Evolutionary conservation across 2,329 filamentous ascomycete species (phyloP).

Genomic region (Emericellopsis atlantica): DNA sequence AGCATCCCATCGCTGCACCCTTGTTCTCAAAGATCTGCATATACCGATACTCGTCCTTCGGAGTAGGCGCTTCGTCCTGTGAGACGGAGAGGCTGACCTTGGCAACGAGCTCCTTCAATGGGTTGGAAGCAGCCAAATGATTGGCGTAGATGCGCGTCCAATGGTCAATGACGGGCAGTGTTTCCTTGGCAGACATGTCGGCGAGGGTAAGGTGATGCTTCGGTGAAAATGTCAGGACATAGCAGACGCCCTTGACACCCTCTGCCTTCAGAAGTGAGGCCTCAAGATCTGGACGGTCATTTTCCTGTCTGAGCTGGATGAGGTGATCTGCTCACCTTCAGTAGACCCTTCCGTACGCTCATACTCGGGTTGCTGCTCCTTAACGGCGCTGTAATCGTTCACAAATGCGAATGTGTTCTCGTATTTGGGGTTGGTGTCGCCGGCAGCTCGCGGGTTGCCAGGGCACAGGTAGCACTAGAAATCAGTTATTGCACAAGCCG

Average conservation of each 20-base stretch:
- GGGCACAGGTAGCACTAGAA: constrained; percentile 84
- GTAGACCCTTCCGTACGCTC: constrained; percentile 14
- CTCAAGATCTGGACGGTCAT: constrained; percentile 45
- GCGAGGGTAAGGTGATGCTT: constrained; percentile 86
- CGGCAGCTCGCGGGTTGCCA: constrained; percentile 76
- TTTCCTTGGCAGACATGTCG: constrained; percentile 67
- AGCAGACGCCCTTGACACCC: constrained; percentile 88
- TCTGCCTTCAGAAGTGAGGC: constrained; percentile 70
- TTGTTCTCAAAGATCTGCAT: constrained; percentile 99
- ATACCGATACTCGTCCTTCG: constrained; percentile 73
- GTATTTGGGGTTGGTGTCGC: constrained; percentile 78
- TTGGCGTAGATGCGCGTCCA: constrained; percentile 86
- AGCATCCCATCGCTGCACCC: constrained; percentile 94
- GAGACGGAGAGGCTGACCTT: constrained; percentile 25
- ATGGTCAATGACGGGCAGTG: constrained; percentile 71
- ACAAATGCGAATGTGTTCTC: constrained; percentile 84
- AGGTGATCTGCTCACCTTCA: neutral
- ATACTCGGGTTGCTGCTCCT: constrained; percentile 83
- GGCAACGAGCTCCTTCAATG: constrained; percentile 34
- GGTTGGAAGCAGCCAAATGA: constrained; percentile 62
- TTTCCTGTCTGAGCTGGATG: neutral
- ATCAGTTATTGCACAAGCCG: constrained; percentile 1
- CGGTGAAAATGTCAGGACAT: constrained; percentile 88
- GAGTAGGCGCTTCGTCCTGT: constrained; percentile 23
- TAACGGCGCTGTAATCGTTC: constrained; percentile 95